Evolutionary conservation across 306 rosid species (phyloP), one percentile per base, ranked within the genome.

Genomic region (Cajanus cajan): DNA sequence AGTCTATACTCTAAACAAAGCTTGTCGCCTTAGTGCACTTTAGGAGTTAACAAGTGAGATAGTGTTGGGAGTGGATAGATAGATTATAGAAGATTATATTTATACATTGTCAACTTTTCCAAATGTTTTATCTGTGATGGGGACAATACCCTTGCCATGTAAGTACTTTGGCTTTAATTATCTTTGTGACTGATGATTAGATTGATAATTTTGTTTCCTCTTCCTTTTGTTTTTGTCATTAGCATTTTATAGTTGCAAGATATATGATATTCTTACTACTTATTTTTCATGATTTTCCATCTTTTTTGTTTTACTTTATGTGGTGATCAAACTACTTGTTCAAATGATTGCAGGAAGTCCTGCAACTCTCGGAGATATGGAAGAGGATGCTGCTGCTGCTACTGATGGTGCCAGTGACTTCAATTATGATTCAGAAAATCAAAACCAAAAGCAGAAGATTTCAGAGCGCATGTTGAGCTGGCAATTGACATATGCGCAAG

Each of bases 381-480:
- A 89, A 81, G 97, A 86, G 82, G 92, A 90, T 68, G 78, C 25
- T 50, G 88, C 84, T 69, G 86, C 50, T 66, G 90, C 84, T 80
- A 4, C 16, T 47, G 52, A 88, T 59, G 85, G 79, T 75, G 82
- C 88, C 8, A 86, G 85, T 55, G 92, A 89, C 66, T 83, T 92
- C 84, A 88, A 94, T 81, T 89, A 85, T 84, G 81, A 89, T 75
- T 77, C 93, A 25, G 97, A 94, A 88, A 80, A 86, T 74, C 94
- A 87, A 76, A 89, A 81, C 66, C 95, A 89, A 82, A 92, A 94
- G 87, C 95, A 89, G 84, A 94, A 90, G 89, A 94, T 91, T 78
- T 86, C 96, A 2, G 97, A 91, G 82, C 94, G 90, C 77, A 91
- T 91, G 98, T 83, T 91, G 77, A 85, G 91, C 84, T 95, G 98